Evolutionary conservation across 176 grass and related monocot genomes (phyloP).

Genomic region (Eragrostis curvula): DNA sequence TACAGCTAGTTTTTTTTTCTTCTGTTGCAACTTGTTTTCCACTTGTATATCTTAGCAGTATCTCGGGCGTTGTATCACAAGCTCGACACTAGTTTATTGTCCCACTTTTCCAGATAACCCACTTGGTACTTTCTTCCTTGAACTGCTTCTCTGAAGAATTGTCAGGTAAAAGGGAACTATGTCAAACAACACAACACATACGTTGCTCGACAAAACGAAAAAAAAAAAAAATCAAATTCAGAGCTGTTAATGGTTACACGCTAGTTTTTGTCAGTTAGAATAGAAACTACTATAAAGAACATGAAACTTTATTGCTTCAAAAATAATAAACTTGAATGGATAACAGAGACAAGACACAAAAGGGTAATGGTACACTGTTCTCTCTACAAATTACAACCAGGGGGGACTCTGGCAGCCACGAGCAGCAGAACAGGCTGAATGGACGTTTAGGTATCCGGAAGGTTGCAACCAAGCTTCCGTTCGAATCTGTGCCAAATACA

Average conservation of each 20-base stretch:
- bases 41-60: not conserved
- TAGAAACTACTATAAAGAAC: not conserved
- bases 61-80: not conserved
- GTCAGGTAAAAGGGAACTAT: not conserved
- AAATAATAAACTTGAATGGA: not conserved
- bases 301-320: not conserved
- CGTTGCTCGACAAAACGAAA: not conserved
- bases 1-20: constrained; percentile 42
- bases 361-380: not conserved
- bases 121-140: not conserved
- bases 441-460: constrained; percentile 4
- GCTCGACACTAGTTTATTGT: not conserved
- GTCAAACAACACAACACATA: not conserved
- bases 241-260: not conserved
- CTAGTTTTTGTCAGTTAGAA: not conserved
- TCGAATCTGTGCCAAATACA: not conserved
- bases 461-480: constrained; percentile 19
- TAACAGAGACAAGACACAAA: constrained; percentile 24
- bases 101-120: not conserved
- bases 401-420: not conserved
- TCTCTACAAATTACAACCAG: constrained; percentile 23
- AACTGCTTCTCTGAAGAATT: not conserved
- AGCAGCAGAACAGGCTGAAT: constrained; percentile 6
- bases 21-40: constrained; percentile 26
- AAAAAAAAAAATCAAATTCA: not conserved